Base-by-base conservation (phyloP, 306 rosid genomes). In the Casuarina equisetifolia region DNA sequence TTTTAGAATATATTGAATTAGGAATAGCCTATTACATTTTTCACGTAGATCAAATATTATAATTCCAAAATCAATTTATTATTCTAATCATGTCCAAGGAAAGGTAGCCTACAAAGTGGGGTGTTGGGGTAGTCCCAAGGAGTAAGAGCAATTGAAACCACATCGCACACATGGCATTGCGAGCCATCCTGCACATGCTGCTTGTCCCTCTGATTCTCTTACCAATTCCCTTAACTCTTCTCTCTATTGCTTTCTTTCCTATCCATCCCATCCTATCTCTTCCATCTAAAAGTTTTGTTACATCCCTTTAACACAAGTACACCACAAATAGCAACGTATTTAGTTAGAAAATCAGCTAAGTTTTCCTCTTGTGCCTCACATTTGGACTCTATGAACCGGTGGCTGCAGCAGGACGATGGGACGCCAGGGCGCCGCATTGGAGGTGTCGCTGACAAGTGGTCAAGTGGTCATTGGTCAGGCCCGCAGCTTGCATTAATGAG, bases 401-500 rank as follows among this genome's bases (percentile, higher is more conserved):
- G 45, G 80, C 81, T 48, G 51, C 38, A 20, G 74, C 10, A 35
- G 85, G 54, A 58, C 78, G 59, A 16, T 81, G 82, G 32, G 74
- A 49, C 53, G 90, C 81, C 75, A 89, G 38, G 55, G 84, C 59
- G 66, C 85, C 82, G 90, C 99, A 92, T 68, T 84, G 97, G 66
- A 87, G 93, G 85, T 92, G 97, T 81, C 90, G 84, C 80, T 91
- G 96, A 82, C 99, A 96, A 58, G 88, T 88, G 91, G 82, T 84
- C 77, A 92, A 77, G 84, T 96, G 99, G 84, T 96, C 97, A 78
- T 96, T 96, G 61, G 97, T 96, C 76, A 96, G 89, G 20, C 99
- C 99, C 42, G 91, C 78, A 66, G 98, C 98, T 78, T 96, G 99
- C 97, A 96, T 96, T 75, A 96, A 91, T 9, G 98, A 96, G 51